Evolutionary conservation across 192 early-diverging fungal species (phyloP).

Genomic region (Backusella westeae): DNA sequence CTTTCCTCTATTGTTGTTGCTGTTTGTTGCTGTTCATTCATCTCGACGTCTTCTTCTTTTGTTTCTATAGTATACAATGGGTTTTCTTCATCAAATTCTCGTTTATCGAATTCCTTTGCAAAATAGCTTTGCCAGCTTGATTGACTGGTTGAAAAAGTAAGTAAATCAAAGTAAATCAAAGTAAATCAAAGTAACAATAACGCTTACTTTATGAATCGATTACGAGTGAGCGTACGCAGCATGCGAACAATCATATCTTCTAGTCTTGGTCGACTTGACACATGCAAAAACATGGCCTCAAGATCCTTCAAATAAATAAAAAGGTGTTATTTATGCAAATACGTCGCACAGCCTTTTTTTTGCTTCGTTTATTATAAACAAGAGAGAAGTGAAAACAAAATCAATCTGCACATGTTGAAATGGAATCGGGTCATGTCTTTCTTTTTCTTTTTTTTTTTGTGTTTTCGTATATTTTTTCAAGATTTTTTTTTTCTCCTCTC

Average conservation of each 20-base stretch:
- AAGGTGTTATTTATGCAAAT: not conserved
- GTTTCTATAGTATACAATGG: slow-evolving; percentile 21
- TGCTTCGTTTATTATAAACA: not conserved
- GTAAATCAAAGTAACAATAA: not conserved
- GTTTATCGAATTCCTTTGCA: slow-evolving; percentile 25
- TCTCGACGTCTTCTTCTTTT: not conserved
- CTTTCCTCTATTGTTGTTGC: not conserved
- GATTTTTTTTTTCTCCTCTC: not conserved
- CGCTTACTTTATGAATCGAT: slow-evolving; percentile 43
- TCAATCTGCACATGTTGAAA: not conserved
- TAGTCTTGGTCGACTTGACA: slow-evolving; percentile 36
- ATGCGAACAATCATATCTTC: slow-evolving; percentile 47
- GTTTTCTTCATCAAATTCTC: slow-evolving; percentile 36
- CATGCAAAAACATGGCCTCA: slow-evolving; percentile 50
- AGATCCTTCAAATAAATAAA: slow-evolving; percentile 38
- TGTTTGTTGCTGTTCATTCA: not conserved
- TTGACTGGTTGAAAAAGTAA: not conserved
- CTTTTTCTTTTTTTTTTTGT: not conserved
- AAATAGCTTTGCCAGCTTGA: slow-evolving; percentile 27
- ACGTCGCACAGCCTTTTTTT: slow-evolving; percentile 17
- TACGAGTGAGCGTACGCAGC: slow-evolving; percentile 44
- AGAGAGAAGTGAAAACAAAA: not conserved
- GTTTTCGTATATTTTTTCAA: not conserved
- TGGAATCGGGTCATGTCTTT: not conserved
- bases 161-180: not conserved